Base-by-base conservation (phyloP, 148 eudicot species). In the Limonium bicolor region DNA sequence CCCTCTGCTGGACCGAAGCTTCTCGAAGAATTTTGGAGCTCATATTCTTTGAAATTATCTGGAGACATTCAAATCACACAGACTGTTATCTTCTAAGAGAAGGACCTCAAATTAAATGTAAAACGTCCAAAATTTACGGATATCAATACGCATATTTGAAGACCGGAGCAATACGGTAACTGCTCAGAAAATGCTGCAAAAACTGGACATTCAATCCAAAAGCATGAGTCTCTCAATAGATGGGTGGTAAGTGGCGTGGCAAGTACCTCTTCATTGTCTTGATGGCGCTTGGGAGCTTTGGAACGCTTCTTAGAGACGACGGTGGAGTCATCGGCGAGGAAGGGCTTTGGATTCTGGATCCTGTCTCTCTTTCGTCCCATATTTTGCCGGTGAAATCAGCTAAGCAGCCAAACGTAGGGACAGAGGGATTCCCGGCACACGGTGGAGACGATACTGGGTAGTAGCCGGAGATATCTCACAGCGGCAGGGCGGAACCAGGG, bases 1-100 rank as follows among this genome's bases (percentile, higher is more conserved):
- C 95, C 59, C 69, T 84, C 60, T 84, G 95, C 72, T 90, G 97
- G 22, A 67, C 39, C 1, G 64, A 46, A 2, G 97, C 97, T 62
- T 80, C 92, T 32, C 55, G 77, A 30, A 90, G 56, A 21, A 90
- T 84, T 61, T 75, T 90, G 7, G 77, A 79, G 49, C 93, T 90
- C 58, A 77, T 58, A 5, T 46, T 61, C 41, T 62, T 48, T 5
- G 86, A 68, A 56, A 88, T 70, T 56, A 60, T 57, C 96, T 87
- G 68, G 21, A 52, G 30, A 31, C 24, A 30, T 48, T 5, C 1
- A 31, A 31, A 4, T 14, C 12, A 27, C 27, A n/a, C 35, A 48
- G 38, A 16, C 4, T 14, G 12, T 12, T 16, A 50, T 9, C 45
- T 11, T 40, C 26, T 2, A 40, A 20, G n/a, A 30, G 9, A 30